Conservation (phyloP, 306 rosid species). For the Sesbania bispinosa region DNA sequence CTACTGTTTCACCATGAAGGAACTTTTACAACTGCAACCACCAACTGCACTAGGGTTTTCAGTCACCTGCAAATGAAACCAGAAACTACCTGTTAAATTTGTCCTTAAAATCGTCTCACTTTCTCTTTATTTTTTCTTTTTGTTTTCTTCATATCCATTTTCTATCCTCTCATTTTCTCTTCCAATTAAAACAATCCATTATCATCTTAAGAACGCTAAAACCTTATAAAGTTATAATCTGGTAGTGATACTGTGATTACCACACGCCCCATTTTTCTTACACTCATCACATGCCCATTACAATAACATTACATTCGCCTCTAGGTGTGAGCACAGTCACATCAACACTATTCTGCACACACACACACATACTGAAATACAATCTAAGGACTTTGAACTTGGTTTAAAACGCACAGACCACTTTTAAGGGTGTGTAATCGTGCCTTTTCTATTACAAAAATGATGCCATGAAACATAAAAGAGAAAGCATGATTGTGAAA, state of each 20-base stretch:
- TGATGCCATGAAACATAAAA: background rate
- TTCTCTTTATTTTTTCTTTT: too few species aligned
- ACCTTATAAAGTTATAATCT: background rate
- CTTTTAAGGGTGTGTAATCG: background rate
- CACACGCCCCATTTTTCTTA: background rate
- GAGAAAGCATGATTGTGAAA: background rate
- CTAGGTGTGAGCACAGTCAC: background rate
- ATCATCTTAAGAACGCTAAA: background rate
- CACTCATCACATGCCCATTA: background rate
- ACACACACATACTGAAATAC: constrained; percentile 2
- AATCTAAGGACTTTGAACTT: background rate
- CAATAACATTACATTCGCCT: background rate
- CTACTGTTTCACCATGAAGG: constrained; percentile 88
- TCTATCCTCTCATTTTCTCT: too few species aligned
- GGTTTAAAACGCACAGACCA: background rate
- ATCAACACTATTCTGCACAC: background rate
- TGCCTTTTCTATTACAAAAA: background rate
- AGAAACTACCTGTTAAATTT: background rate
- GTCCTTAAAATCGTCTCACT: background rate
- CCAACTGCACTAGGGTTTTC: constrained; percentile 95
- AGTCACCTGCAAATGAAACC: constrained; percentile 61
- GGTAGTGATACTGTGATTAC: background rate
- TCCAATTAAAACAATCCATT: too few species aligned
- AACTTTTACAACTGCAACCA: constrained; percentile 93
- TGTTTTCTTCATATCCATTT: too few species aligned